Percentiles rank a stretch among this genome's conserved stretches.
These are phyloP conservation scores for Pholiota microspora DNA, from an alignment of 768 basidiomycete genomes.

Conservation along the genomic window DNA sequence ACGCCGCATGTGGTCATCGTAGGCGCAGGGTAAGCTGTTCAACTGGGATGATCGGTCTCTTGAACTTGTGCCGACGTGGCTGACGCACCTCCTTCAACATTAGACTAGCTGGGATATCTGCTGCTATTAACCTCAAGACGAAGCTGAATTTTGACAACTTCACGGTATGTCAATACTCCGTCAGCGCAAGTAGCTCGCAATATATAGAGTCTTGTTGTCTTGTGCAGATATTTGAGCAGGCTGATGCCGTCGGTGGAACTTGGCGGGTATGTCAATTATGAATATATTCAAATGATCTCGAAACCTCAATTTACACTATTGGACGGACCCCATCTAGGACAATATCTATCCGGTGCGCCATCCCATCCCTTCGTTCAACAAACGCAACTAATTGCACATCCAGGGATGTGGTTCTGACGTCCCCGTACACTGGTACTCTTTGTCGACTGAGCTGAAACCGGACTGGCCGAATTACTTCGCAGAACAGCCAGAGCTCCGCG, in stretches of 20 bases:
- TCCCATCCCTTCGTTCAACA: background rate
- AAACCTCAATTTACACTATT: no score
- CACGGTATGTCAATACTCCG: constrained; percentile 30
- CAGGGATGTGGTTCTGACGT: constrained; percentile 59
- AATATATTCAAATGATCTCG: no score
- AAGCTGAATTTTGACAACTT: constrained; percentile 46
- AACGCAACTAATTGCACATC: background rate
- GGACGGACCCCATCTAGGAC: constrained; percentile 44
- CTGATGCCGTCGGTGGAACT: constrained; percentile 47
- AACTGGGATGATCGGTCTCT: background rate
- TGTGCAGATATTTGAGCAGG: constrained; percentile 49
- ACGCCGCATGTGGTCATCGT: constrained; percentile 43
- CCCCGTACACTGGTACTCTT: constrained; percentile 52
- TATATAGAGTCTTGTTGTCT: background rate
- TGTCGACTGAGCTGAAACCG: constrained; percentile 53
- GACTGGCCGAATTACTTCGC: constrained; percentile 48
- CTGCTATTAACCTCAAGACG: constrained; percentile 45
- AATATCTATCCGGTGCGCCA: constrained; percentile 50
- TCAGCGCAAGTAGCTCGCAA: background rate
- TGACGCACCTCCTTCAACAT: background rate
- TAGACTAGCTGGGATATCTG: constrained; percentile 47
- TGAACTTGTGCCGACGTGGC: background rate
- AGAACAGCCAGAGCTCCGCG: constrained; percentile 46
- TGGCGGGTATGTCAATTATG: constrained; percentile 56
- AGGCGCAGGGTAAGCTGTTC: constrained; percentile 44